A percentile compares a stretch with the other conserved stretches of the same genome.
phyloP scores from a whole-genome alignment of 768 basidiomycete species.

The Xanthoconium stramineum region DNA sequence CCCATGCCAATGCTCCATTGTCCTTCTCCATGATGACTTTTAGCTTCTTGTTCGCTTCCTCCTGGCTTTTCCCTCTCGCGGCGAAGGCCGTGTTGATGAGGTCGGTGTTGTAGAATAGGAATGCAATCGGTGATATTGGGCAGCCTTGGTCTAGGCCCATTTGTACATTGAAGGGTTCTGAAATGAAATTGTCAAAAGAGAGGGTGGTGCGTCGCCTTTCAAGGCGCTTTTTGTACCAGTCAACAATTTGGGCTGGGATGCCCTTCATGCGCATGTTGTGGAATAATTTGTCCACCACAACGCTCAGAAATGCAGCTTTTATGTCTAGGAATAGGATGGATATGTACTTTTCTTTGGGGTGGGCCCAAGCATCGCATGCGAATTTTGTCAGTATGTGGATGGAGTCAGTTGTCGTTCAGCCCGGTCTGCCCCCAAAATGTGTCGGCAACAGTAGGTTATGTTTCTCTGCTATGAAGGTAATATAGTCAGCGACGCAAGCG shows the following conservation, averaged over 20 bases:
- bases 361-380: too few species aligned
- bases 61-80: not conserved
- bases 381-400: too few species aligned
- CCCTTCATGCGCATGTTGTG: too few species aligned
- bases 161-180: not conserved
- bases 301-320: too few species aligned
- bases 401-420: not conserved
- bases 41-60: not conserved
- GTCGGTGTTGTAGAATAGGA: not conserved
- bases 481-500: not conserved
- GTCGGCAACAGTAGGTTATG: not conserved
- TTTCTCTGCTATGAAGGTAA: not conserved
- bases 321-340: too few species aligned
- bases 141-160: not conserved
- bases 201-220: too few species aligned
- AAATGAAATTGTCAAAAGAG: not conserved
- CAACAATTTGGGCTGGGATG: too few species aligned
- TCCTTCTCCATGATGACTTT: not conserved
- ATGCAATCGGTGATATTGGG: not conserved
- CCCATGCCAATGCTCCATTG: not conserved
- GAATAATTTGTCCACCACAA: too few species aligned
- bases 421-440: not conserved
- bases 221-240: too few species aligned
- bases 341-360: too few species aligned
- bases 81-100: not conserved